Evolutionary conservation across 129 eudicot species (phyloP), one percentile per base, ranked within the genome.

Genomic region (Tagetes erecta): DNA sequence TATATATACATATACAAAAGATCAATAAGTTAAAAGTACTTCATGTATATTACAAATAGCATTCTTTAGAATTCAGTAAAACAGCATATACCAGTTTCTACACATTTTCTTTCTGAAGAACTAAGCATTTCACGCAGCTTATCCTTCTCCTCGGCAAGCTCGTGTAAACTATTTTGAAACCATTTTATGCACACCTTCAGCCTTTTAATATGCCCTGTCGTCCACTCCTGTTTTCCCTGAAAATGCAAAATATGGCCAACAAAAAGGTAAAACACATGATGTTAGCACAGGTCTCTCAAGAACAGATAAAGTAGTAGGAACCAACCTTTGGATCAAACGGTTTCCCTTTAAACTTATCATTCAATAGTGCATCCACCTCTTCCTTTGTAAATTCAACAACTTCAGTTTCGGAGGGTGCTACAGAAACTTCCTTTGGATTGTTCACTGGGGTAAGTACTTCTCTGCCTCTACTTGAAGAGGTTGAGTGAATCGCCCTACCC

Each of bases 271-370:
- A 70, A 37, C 34, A 65, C 67, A 68, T 58, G 57, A 38, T 69
- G 52, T 58, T 13, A 64, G 33, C 53, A 52, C 36, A 31, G 52
- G 40, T 42, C 42, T 49, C 50, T 39, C 37, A 33, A 62, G 10
- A 69, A 40, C 34, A 30, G 36, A 59, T 46, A 39, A 62, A 38
- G 49, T 27, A 30, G 42, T 20, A 59, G 59, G 67, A 41, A 3
- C 86, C 68, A 11, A 88, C 94, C 90, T 88, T 88, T n/a, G 82
- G 39, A 76, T 88, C 94, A 71, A 78, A 81, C 76, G 66, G 81
- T 46, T 79, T 88, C 12, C 80, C 90, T 68, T 81, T 85, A 56
- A 73, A 68, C 68, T 66, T 88, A 67, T 88, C 94, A 36, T 76
- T 85, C 78, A 88, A 50, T 10, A 88, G 35, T 12, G 71, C 76